Percentiles rank a stretch among this genome's conserved stretches.
Evolutionary conservation across 179 eudicot species (phyloP).

Genomic region (Actinidia polygama): DNA sequence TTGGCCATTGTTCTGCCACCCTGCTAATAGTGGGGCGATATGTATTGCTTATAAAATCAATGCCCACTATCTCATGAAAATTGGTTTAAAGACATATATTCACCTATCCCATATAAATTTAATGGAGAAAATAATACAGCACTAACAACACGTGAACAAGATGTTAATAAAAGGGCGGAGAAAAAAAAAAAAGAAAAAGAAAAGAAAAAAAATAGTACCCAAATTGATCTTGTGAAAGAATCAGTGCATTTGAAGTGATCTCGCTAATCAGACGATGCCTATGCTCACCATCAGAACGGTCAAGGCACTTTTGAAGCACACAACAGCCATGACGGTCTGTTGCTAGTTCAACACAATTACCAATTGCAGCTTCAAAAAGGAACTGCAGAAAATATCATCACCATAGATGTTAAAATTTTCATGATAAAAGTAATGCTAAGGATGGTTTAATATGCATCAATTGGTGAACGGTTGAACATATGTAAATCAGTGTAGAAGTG

Average conservation of each 20-base stretch:
- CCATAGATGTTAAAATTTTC: background rate
- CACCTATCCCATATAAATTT: background rate
- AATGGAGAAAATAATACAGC: background rate
- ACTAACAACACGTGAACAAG: background rate
- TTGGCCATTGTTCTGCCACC: background rate
- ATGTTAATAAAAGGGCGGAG: background rate
- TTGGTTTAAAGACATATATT: background rate
- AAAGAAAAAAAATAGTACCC: constrained; percentile 26
- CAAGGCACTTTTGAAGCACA: constrained; percentile 46
- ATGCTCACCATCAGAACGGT: constrained; percentile 35
- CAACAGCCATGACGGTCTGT: constrained; percentile 50
- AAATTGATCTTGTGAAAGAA: constrained; percentile 48
- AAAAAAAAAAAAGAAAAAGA: background rate
- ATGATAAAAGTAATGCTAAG: background rate
- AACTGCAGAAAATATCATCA: constrained; percentile 31
- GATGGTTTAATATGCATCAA: background rate
- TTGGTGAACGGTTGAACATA: background rate
- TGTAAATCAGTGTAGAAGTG: constrained; percentile 4
- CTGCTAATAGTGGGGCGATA: background rate
- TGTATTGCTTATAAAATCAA: background rate
- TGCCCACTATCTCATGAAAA: background rate
- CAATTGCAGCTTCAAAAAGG: constrained; percentile 45
- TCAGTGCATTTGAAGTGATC: constrained; percentile 43
- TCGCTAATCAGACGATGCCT: constrained; percentile 29
- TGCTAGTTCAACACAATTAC: constrained; percentile 43